These are phyloP conservation scores for Pestalotiopsis sp. DNA, from an alignment of 2,329 filamentous ascomycete genomes.

Conservation along the genomic window DNA sequence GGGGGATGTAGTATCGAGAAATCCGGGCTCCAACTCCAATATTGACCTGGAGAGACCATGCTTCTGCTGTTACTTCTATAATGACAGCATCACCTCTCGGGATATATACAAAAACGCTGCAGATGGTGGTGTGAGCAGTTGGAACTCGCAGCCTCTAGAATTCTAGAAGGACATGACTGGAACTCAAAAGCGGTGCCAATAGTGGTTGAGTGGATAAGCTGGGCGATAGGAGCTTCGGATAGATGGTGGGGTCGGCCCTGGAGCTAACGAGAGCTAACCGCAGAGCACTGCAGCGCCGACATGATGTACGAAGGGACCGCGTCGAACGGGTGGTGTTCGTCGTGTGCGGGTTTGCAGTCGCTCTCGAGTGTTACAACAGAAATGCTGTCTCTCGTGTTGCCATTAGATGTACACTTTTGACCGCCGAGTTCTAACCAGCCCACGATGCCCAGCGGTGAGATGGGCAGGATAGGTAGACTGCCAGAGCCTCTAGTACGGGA, in stretches of 20 bases:
- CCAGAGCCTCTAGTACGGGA: not conserved
- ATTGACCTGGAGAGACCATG: not conserved
- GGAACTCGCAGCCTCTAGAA: not conserved
- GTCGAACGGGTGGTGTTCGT: not conserved
- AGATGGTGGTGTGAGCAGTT: not conserved
- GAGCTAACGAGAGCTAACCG: not conserved
- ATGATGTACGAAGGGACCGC: conserved; percentile 10
- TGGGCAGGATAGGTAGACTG: not conserved
- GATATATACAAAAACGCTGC: not conserved
- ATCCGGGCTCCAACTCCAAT: not conserved
- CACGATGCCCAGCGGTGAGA: not conserved
- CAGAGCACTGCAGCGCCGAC: not conserved
- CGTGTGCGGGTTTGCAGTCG: not conserved
- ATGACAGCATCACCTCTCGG: not conserved
- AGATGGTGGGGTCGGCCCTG: conserved; percentile 2
- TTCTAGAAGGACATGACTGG: not conserved
- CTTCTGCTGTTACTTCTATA: not conserved
- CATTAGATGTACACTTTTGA: not conserved
- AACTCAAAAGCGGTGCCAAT: not conserved
- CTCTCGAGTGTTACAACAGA: not conserved
- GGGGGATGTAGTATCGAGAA: not conserved
- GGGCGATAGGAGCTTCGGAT: not conserved
- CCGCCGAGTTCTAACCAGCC: not conserved
- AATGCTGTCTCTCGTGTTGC: not conserved
- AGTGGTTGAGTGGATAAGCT: not conserved